Evolutionary conservation across 305 asterid species (phyloP), one percentile per base, ranked within the genome.

Genomic region (Rubia occidens): DNA sequence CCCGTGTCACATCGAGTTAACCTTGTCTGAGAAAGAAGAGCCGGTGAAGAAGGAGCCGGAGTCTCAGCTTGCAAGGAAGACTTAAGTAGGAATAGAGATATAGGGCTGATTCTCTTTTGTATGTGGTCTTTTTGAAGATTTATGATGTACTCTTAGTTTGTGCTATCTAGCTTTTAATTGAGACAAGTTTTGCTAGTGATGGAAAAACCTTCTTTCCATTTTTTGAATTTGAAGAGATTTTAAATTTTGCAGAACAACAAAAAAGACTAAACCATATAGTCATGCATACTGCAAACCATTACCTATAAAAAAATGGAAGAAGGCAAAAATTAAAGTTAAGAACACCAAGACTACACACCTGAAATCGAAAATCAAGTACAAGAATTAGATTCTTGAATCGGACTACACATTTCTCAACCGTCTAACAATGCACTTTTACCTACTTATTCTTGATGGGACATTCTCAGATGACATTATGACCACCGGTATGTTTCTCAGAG

Each of bases 391-490:
- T 18, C 55, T 49, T 49, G 5, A 49, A 14, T 49, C 8, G 3
- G 15, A 59, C 15, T n/a, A 6, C 32, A 8, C 15, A 59, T 60
- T 29, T 69, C 20, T 10, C 6, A 9, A 26, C 35, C 14, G 35
- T 15, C 67, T 2, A 4, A 18, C 3, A 5, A 17, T 17, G 20
- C 18, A 14, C 58, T 9, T 66, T 77, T 86, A 91, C 96, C 96
- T 91, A 75, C 63, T 91, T 79, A 91, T 89, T 79, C 97, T 91
- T 64, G 97, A 91, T 58, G 95, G 96, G 56, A 89, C 94, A 85
- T 91, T 87, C 82, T 91, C 96, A 54, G 97, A 91, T 64, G 97
- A 91, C 97, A 91, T 89, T 53, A 91, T 89, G 62, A 91, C 95
- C 60, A 91, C 97, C 5, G 97, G 97, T 61, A 91, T 91, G 72